Conservation (phyloP, 768 basidiomycete genomes). For the Phaeotremella skinneri region DNA sequence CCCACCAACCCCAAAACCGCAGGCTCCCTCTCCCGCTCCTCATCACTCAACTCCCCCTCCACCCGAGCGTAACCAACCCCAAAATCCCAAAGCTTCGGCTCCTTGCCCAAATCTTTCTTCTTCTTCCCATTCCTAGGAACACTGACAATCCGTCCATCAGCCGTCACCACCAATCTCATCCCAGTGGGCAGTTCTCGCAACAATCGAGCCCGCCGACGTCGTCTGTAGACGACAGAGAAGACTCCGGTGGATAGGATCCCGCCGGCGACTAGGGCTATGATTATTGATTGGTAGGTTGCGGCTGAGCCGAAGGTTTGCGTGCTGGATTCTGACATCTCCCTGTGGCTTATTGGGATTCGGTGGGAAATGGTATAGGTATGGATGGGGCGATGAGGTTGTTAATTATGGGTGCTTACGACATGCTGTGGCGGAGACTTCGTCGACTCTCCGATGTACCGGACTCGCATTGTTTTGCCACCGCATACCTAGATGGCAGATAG, state of each 20-base stretch:
- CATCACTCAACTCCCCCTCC: slow-evolving; percentile 8
- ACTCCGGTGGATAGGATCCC: slow-evolving; percentile 15
- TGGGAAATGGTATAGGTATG: too few species aligned
- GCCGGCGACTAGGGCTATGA: slow-evolving; percentile 25
- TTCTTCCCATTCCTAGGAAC: not conserved
- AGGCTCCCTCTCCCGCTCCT: not conserved
- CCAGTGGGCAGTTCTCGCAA: not conserved
- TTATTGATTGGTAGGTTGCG: slow-evolving; percentile 22
- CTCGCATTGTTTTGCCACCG: too few species aligned
- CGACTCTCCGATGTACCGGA: too few species aligned
- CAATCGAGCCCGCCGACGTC: not conserved
- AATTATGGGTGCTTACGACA: too few species aligned
- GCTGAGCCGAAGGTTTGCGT: not conserved
- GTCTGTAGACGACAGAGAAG: slow-evolving; percentile 15
- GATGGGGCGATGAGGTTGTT: too few species aligned
- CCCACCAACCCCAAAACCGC: slow-evolving; percentile 1
- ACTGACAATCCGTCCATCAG: slow-evolving; percentile 1
- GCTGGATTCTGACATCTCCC: not conserved
- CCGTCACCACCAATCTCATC: not conserved
- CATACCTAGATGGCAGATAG: too few species aligned
- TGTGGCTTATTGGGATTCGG: too few species aligned
- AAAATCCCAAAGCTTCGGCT: slow-evolving; percentile 1
- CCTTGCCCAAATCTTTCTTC: slow-evolving; percentile 8
- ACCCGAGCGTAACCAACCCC: not conserved
- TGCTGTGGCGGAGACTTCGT: too few species aligned